Conservation (phyloP, 1,139 yeast genomes). For the Geotrichum siamense region DNA sequence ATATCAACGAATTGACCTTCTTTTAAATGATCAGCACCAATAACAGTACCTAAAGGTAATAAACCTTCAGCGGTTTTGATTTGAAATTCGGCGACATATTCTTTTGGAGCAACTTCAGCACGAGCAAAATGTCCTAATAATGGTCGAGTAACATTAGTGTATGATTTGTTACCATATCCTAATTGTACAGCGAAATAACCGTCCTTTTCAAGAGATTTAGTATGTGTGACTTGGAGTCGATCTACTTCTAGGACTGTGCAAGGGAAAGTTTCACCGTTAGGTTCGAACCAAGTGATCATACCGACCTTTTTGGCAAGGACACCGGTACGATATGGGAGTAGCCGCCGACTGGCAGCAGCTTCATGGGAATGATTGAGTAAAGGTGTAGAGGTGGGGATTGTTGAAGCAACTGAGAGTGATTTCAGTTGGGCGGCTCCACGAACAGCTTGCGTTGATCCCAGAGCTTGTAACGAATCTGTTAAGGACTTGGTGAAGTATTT, state of each 20-base stretch:
- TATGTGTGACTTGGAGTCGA: constrained; percentile 75
- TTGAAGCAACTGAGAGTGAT: constrained; percentile 30
- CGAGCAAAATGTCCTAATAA: constrained; percentile 72
- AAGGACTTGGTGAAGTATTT: constrained; percentile 6
- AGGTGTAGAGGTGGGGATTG: constrained; percentile 31
- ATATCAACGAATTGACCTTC: constrained; percentile 81
- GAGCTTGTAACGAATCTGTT: constrained; percentile 12
- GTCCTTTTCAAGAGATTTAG: constrained; percentile 58
- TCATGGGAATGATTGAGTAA: constrained; percentile 33
- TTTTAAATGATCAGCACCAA: constrained; percentile 77
- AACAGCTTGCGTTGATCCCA: constrained; percentile 13
- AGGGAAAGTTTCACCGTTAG: constrained; percentile 59
- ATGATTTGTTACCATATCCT: constrained; percentile 71
- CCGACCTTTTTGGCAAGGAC: constrained; percentile 77
- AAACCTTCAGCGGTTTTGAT: constrained; percentile 60
- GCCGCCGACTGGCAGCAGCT: constrained; percentile 46
- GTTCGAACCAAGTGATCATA: constrained; percentile 77
- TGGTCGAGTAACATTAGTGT: constrained; percentile 55
- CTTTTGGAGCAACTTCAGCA: constrained; percentile 82
- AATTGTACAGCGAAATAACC: constrained; percentile 84
- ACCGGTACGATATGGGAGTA: constrained; percentile 73
- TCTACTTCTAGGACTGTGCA: constrained; percentile 79
- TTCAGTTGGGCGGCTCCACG: constrained; percentile 31
- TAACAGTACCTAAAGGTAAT: constrained; percentile 68
- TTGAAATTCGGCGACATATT: constrained; percentile 66